Conservation (phyloP, 2,329 filamentous ascomycete species). For the Neofusicoccum cordaticola region DNA sequence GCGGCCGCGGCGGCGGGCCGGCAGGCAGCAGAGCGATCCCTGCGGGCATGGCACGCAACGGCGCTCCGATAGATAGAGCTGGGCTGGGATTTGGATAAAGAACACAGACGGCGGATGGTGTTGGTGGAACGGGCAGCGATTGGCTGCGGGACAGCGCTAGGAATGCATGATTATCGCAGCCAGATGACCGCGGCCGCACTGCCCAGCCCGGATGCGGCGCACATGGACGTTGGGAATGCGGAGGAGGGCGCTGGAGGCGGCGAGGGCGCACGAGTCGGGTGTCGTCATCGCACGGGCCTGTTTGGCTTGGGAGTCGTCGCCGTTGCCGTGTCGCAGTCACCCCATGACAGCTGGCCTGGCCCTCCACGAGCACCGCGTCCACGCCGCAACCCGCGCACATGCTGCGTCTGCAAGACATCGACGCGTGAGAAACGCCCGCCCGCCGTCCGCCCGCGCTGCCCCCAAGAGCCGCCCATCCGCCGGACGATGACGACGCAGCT, state of each 20-base stretch:
- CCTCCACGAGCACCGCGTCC: too few species aligned
- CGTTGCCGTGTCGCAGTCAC: not conserved
- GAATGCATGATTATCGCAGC: constrained; percentile 5
- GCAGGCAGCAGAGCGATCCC: not conserved
- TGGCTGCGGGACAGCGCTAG: not conserved
- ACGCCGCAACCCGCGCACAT: not conserved
- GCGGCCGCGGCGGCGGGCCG: not conserved
- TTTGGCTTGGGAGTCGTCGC: not conserved
- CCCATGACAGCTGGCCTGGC: constrained; percentile 11
- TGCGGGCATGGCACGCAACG: constrained; percentile 24
- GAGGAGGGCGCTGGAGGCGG: not conserved
- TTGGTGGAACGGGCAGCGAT: not conserved
- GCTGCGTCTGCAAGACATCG: not conserved
- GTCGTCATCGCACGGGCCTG: constrained; percentile 14
- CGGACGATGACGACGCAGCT: constrained; percentile 17
- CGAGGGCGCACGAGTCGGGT: not conserved
- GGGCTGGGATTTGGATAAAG: not conserved
- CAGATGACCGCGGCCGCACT: not conserved
- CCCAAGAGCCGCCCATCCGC: not conserved
- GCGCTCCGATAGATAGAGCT: constrained; percentile 10
- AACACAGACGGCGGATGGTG: not conserved
- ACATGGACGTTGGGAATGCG: not conserved
- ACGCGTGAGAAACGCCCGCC: not conserved
- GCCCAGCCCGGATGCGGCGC: not conserved
- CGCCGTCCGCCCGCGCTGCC: not conserved